Evolutionary conservation across 371 early-diverging fungal genomes (phyloP).

Genomic region (Haplosporangium sp.): DNA sequence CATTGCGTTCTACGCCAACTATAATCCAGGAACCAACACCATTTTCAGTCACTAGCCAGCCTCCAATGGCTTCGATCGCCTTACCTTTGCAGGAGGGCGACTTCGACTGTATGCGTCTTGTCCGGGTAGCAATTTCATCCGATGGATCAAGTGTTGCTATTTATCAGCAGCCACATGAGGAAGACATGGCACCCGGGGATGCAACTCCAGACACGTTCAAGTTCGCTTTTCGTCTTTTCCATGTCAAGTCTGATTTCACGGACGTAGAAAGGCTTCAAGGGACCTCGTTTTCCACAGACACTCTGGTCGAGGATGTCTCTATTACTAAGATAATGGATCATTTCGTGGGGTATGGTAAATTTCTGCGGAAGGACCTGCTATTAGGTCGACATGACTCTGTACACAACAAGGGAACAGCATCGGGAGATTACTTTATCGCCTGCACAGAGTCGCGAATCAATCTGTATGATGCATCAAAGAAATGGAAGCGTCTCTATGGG

Average conservation of each 20-base stretch:
- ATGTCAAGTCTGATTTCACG: conserved; percentile 1
- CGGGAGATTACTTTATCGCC: conserved; percentile 19
- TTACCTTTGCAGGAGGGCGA: conserved; percentile 18
- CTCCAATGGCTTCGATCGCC: conserved; percentile 3
- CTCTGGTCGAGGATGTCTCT: conserved; percentile 1
- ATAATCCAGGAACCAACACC: neutral
- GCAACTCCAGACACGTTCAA: neutral
- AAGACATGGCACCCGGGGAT: conserved; percentile 7
- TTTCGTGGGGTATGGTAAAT: conserved; percentile 23
- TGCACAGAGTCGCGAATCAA: conserved; percentile 17
- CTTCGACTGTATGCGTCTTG: conserved; percentile 9
- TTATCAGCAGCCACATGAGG: conserved; percentile 19
- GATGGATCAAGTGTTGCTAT: conserved; percentile 10
- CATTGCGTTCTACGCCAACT: neutral
- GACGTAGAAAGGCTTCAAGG: neutral
- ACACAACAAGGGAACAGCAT: too few relatives aligned
- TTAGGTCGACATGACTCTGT: neutral
- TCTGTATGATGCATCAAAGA: conserved; percentile 6
- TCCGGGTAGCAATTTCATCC: conserved; percentile 13
- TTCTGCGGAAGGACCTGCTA: conserved; percentile 1
- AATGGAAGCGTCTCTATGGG: conserved; percentile 22
- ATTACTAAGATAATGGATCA: neutral
- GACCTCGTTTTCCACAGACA: neutral
- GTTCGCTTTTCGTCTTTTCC: conserved; percentile 20
- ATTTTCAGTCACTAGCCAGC: conserved; percentile 2